phyloP scores from a whole-genome alignment of 371 early-diverging fungal genomes.

The Massospora cicadina region DNA sequence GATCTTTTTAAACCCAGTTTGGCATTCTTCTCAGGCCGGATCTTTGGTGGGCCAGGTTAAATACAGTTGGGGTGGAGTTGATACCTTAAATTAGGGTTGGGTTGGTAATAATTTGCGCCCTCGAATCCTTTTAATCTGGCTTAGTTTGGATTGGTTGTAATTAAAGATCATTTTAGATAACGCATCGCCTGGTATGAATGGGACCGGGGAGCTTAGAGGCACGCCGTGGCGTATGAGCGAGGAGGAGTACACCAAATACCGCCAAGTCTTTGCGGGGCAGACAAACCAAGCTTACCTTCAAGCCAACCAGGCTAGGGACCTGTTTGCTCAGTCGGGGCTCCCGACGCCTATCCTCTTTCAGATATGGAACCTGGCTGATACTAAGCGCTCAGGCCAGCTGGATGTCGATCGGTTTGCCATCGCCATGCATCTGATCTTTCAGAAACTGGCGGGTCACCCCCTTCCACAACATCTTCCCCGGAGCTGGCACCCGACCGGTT shows the following conservation, averaged over 20 bases:
- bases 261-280: neutral
- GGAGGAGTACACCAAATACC: neutral
- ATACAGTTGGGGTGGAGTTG: too few species aligned
- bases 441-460: constrained; percentile 39
- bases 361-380: constrained; percentile 44
- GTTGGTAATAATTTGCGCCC: too few species aligned
- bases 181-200: too few species aligned
- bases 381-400: constrained; percentile 39
- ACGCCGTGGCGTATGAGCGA: neutral
- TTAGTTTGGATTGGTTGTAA: too few species aligned
- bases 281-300: neutral
- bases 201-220: neutral
- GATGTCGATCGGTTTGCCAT: constrained; percentile 56
- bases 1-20: too few species aligned
- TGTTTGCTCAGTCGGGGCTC: neutral
- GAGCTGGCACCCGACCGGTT: constrained; percentile 5
- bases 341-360: neutral
- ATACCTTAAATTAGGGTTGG: too few species aligned
- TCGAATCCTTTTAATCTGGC: too few species aligned
- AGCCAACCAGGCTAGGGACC: neutral
- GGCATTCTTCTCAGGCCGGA: too few species aligned
- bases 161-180: too few species aligned
- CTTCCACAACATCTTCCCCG: constrained; percentile 40
- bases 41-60: too few species aligned
- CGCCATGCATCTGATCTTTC: constrained; percentile 61